Percentiles rank a stretch among this genome's conserved stretches.
phyloP scores from a whole-genome alignment of 1,284 basidiomycete genomes.

The Megacollybia platyphylla region DNA sequence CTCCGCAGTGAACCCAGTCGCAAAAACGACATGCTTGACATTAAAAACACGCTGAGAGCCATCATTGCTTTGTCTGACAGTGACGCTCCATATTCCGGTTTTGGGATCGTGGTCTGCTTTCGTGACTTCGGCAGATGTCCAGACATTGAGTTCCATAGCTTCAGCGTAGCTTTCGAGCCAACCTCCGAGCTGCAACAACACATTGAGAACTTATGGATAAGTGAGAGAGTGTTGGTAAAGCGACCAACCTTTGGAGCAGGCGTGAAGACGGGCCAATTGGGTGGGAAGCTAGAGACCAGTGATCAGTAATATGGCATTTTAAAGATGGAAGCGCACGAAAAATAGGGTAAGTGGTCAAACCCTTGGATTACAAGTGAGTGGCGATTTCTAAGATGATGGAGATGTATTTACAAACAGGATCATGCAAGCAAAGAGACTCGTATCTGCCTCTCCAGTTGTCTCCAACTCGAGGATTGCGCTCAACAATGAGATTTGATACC shows the following conservation, averaged over 20 bases:
- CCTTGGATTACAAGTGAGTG: constrained; percentile 15
- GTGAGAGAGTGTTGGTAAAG: no score
- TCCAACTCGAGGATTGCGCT: constrained; percentile 34
- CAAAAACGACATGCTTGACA: constrained; percentile 30
- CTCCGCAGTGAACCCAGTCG: constrained; percentile 33
- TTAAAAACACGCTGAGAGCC: constrained; percentile 14
- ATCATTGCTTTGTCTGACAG: constrained; percentile 34
- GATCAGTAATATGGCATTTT: neutral
- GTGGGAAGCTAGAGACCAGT: neutral
- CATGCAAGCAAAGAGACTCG: constrained; percentile 39
- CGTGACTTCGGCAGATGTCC: constrained; percentile 24
- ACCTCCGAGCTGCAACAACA: constrained; percentile 35
- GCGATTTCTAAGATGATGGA: neutral
- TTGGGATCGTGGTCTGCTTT: constrained; percentile 30
- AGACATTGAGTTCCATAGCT: constrained; percentile 52
- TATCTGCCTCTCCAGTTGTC: constrained; percentile 43
- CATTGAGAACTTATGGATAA: no score
- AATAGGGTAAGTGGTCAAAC: constrained; percentile 45
- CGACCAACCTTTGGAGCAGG: neutral
- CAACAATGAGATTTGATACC: constrained; percentile 36
- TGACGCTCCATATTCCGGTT: constrained; percentile 40
- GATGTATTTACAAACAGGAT: constrained; percentile 34
- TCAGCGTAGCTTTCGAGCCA: constrained; percentile 62
- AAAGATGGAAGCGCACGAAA: constrained; percentile 20
- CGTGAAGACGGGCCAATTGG: neutral